A percentile compares a stretch with the other conserved stretches of the same genome.
These are phyloP conservation scores for Mesotaenium endlicherianum DNA, from an alignment of 139 green algal genomes.

Conservation along the genomic window DNA sequence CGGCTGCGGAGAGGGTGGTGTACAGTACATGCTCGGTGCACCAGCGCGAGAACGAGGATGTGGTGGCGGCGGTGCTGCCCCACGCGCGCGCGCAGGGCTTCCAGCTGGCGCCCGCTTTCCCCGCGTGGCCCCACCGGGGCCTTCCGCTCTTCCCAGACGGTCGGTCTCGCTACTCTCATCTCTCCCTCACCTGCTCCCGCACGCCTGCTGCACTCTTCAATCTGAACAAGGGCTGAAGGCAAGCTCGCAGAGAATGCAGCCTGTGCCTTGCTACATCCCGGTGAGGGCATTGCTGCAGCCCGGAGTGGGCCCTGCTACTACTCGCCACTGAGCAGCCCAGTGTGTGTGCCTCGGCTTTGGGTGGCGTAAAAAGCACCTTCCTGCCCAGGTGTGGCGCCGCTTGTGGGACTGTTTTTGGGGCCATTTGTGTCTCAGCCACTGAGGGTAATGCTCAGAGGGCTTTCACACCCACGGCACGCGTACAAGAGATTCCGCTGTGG, in stretches of 20 bases:
- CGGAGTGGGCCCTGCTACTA: no score
- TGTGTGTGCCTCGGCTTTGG: no score
- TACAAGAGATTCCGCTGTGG: no score
- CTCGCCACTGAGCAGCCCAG: no score
- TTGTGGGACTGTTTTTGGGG: no score
- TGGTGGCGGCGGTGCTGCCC: conserved; percentile 75
- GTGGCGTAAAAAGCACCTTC: no score
- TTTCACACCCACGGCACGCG: no score
- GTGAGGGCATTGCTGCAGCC: conserved; percentile 3
- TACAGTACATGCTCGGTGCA: conserved; percentile 94
- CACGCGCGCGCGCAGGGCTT: conserved; percentile 64
- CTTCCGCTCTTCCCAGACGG: conserved; percentile 41
- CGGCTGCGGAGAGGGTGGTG: conserved; percentile 65
- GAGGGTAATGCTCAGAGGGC: no score
- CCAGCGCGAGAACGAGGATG: conserved; percentile 83
- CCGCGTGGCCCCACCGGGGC: conserved; percentile 72
- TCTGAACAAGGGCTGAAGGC: neutral
- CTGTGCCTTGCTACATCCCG: neutral
- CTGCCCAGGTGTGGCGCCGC: no score
- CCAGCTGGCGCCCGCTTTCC: conserved; percentile 64
- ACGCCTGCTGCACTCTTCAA: neutral
- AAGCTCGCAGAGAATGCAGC: neutral
- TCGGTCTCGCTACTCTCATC: no score
- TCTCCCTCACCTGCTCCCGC: no score
- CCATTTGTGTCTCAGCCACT: no score